These are phyloP conservation scores for Solanum hybrid DNA, from an alignment of 305 asterid genomes.

Conservation along the genomic window DNA sequence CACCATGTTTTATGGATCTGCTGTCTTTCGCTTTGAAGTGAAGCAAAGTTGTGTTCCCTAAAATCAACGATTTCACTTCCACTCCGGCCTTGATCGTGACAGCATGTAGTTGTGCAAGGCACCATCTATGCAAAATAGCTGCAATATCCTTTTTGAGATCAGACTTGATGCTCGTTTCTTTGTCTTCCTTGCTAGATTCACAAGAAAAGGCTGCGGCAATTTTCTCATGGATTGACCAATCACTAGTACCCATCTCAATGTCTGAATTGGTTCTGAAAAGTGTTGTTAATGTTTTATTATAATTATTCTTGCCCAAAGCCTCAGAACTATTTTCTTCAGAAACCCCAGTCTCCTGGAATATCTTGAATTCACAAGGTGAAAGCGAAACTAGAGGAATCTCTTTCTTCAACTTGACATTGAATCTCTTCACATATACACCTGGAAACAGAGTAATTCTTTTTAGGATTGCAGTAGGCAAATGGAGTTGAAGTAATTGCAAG, in stretches of 20 bases:
- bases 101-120: conserved; percentile 54
- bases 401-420: conserved; percentile 30
- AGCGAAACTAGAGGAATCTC: conserved; percentile 50
- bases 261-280: conserved; percentile 29
- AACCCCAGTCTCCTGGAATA: conserved; percentile 31
- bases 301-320: conserved; percentile 25
- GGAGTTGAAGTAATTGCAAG: not conserved
- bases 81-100: conserved; percentile 37
- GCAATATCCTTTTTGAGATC: conserved; percentile 40
- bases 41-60: conserved; percentile 66
- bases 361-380: conserved; percentile 73
- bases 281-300: conserved; percentile 25
- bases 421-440: conserved; percentile 69
- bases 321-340: conserved; percentile 33
- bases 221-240: conserved; percentile 71
- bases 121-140: conserved; percentile 62
- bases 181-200: conserved; percentile 33
- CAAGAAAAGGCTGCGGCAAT: conserved; percentile 41
- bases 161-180: conserved; percentile 25
- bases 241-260: conserved; percentile 43
- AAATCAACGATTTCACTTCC: conserved; percentile 44
- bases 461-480: not conserved
- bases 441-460: conserved; percentile 18
- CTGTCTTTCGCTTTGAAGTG: conserved; percentile 50
- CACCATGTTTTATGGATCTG: conserved; percentile 31